phyloP scores from a whole-genome alignment of 208 protist genomes.

The Lotmaria passim region DNA sequence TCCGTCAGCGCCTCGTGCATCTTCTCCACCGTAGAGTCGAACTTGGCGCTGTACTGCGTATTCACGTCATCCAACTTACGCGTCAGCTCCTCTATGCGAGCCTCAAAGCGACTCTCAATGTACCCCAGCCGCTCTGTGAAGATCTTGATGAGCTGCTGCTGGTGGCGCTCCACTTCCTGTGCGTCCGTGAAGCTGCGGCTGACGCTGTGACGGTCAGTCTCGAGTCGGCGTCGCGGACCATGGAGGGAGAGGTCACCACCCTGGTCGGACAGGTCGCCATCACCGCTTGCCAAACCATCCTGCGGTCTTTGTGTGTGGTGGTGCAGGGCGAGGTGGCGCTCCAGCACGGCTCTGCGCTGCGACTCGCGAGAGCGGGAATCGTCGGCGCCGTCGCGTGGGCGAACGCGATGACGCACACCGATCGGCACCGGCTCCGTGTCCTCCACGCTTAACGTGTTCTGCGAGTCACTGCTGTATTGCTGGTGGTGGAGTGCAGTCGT shows the following conservation, averaged over 20 bases:
- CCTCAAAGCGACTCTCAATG: constrained; percentile 37
- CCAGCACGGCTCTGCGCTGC: constrained; percentile 18
- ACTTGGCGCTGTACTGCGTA: constrained; percentile 8
- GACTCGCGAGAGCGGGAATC: constrained; percentile 1
- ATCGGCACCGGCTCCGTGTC: constrained; percentile 3
- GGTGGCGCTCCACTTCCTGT: constrained; percentile 21
- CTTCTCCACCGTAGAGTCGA: constrained; percentile 14
- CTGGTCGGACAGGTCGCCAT: neutral
- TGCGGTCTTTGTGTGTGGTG: neutral
- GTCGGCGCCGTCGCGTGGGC: constrained; percentile 7
- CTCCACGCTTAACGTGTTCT: neutral
- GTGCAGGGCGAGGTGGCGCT: neutral
- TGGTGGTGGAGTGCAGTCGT: neutral
- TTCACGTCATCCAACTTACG: constrained; percentile 19
- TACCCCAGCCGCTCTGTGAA: constrained; percentile 42
- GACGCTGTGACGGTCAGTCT: constrained; percentile 10
- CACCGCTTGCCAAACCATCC: neutral
- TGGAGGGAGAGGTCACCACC: neutral
- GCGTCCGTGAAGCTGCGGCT: constrained; percentile 13
- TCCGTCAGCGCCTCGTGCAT: constrained; percentile 11
- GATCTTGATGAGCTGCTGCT: constrained; percentile 75
- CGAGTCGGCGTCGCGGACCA: constrained; percentile 14
- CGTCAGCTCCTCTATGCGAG: constrained; percentile 21
- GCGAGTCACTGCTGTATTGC: neutral
- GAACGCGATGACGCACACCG: constrained; percentile 14